phyloP scores from a whole-genome alignment of 2,329 filamentous ascomycete species.

The Amauroascus verrucosus region DNA sequence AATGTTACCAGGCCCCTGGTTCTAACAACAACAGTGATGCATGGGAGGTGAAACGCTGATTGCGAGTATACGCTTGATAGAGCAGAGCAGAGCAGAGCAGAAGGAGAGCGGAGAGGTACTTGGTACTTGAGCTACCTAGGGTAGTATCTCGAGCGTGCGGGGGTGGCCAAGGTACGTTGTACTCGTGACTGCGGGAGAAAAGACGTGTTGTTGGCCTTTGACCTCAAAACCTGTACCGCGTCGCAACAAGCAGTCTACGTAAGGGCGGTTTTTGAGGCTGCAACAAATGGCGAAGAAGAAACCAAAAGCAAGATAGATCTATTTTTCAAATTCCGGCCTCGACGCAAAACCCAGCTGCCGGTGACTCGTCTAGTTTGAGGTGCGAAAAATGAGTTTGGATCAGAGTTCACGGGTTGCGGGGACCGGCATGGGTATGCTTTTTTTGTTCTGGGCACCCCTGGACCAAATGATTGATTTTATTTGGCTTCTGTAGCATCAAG shows the following conservation, averaged over 20 bases:
- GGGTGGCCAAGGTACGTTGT: slow-evolving; percentile 8
- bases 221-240: not conserved
- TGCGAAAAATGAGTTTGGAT: not conserved
- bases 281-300: not conserved
- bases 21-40: not conserved
- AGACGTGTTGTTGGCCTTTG: no score
- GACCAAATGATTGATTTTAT: no score
- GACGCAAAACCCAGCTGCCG: not conserved
- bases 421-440: not conserved
- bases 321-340: not conserved
- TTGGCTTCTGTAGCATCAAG: no score
- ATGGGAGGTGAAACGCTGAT: not conserved
- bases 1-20: not conserved
- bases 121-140: not conserved
- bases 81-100: not conserved
- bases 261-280: not conserved
- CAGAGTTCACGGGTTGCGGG: slow-evolving; percentile 2
- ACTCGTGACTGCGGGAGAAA: not conserved
- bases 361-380: not conserved
- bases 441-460: not conserved
- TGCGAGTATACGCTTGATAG: not conserved
- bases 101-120: not conserved
- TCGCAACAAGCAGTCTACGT: not conserved
- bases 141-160: slow-evolving; percentile 7
- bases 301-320: no score